Evolutionary conservation across 1,139 yeast genomes (phyloP).

Genomic region (Hyphopichia fennica): DNA sequence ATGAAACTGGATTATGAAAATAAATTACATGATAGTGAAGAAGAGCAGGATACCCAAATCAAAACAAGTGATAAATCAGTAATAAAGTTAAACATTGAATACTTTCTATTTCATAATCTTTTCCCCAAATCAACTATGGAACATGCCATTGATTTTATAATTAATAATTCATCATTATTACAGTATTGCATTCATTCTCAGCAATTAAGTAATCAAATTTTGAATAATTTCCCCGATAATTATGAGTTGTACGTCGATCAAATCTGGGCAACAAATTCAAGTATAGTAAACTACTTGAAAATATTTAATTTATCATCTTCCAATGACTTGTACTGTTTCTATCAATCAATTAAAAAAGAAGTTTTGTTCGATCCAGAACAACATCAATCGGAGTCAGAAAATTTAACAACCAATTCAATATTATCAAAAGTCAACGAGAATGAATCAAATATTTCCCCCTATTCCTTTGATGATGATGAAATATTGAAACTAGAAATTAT

Average conservation of each 20-base stretch:
- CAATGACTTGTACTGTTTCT: not conserved
- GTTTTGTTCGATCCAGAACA: constrained; percentile 1
- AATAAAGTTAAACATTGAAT: not conserved
- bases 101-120: not conserved
- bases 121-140: not conserved
- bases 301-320: not conserved
- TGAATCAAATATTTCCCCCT: constrained; percentile 14
- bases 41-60: not conserved
- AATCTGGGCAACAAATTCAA: not conserved
- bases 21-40: not conserved
- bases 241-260: not conserved
- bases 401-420: not conserved
- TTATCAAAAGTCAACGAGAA: constrained; percentile 1
- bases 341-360: constrained; percentile 1
- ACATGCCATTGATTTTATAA: not conserved
- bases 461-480: constrained; percentile 16
- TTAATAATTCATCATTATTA: not conserved
- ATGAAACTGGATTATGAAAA: not conserved
- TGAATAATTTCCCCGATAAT: not conserved
- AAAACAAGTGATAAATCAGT: not conserved
- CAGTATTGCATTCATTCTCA: not conserved
- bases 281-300: not conserved
- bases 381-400: not conserved
- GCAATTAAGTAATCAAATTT: not conserved
- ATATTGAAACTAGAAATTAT: constrained; percentile 16